phyloP scores from a whole-genome alignment of 306 rosid genomes.

The Glycine latifolia region DNA sequence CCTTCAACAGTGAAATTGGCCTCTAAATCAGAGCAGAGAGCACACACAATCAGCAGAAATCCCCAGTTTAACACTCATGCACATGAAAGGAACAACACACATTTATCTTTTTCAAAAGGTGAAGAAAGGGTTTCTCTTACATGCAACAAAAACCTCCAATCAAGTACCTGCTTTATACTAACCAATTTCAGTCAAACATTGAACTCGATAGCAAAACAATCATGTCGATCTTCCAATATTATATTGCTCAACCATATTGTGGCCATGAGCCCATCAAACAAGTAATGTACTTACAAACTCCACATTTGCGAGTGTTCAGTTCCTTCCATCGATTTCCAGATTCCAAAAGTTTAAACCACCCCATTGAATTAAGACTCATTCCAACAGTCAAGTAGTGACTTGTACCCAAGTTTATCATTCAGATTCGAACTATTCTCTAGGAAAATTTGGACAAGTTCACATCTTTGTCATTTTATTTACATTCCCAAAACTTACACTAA shows the following conservation, averaged over 20 bases:
- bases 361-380: slow-evolving; percentile 20
- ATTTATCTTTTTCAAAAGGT: slow-evolving; percentile 3
- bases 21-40: slow-evolving; percentile 10
- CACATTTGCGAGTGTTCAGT: slow-evolving; percentile 14
- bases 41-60: neutral
- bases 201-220: neutral
- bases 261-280: neutral
- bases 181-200: slow-evolving; percentile 8
- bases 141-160: slow-evolving; percentile 33
- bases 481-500: slow-evolving; percentile 25
- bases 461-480: neutral
- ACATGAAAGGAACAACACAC: neutral
- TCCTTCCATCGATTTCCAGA: slow-evolving; percentile 28
- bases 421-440: neutral
- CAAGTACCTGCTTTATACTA: slow-evolving; percentile 23
- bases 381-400: neutral
- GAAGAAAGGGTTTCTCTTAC: slow-evolving; percentile 5
- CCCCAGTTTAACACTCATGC: neutral
- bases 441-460: slow-evolving; percentile 15
- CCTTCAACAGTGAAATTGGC: neutral
- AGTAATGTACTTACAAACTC: slow-evolving; percentile 14
- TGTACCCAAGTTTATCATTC: slow-evolving; percentile 14
- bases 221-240: slow-evolving; percentile 20
- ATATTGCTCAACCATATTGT: neutral
- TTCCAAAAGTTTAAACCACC: slow-evolving; percentile 16